Conservation (phyloP, 2,329 filamentous ascomycete genomes). For the Aspergillus pseudoglaucus region DNA sequence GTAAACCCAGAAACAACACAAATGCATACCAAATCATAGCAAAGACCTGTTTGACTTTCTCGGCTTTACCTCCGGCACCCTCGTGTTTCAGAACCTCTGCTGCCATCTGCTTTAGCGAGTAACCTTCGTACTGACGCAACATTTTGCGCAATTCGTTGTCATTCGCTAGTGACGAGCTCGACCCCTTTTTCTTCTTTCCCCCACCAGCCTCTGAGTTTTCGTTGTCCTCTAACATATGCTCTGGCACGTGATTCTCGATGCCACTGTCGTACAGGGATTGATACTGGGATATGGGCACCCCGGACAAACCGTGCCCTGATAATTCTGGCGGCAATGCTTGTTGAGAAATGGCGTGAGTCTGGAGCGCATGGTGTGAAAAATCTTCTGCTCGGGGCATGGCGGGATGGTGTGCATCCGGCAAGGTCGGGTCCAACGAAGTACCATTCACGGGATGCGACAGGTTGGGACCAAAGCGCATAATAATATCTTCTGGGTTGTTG, state of each 20-base stretch:
- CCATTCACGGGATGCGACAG: slow-evolving; percentile 32
- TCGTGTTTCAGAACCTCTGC: slow-evolving; percentile 45
- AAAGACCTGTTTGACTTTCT: slow-evolving; percentile 48
- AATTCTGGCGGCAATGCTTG: slow-evolving; percentile 33
- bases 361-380: slow-evolving; percentile 30
- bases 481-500: slow-evolving; percentile 39
- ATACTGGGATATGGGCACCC: slow-evolving; percentile 32
- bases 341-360: slow-evolving; percentile 27
- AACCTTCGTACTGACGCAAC: slow-evolving; percentile 42
- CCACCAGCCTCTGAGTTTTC: slow-evolving; percentile 38
- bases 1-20: neutral
- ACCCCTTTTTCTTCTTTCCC: slow-evolving; percentile 43
- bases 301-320: slow-evolving; percentile 23
- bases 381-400: slow-evolving; percentile 33
- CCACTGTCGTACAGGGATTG: slow-evolving; percentile 36
- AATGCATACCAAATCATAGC: slow-evolving; percentile 45
- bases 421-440: slow-evolving; percentile 29
- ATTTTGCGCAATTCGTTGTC: slow-evolving; percentile 44
- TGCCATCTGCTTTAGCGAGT: slow-evolving; percentile 42
- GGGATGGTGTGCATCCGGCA: slow-evolving; percentile 32
- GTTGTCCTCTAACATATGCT: slow-evolving; percentile 34
- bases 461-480: slow-evolving; percentile 40
- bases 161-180: slow-evolving; percentile 43
- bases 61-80: slow-evolving; percentile 43
- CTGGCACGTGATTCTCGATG: slow-evolving; percentile 37